Conservation (phyloP, 257 asterid species). For the Plantago major region DNA sequence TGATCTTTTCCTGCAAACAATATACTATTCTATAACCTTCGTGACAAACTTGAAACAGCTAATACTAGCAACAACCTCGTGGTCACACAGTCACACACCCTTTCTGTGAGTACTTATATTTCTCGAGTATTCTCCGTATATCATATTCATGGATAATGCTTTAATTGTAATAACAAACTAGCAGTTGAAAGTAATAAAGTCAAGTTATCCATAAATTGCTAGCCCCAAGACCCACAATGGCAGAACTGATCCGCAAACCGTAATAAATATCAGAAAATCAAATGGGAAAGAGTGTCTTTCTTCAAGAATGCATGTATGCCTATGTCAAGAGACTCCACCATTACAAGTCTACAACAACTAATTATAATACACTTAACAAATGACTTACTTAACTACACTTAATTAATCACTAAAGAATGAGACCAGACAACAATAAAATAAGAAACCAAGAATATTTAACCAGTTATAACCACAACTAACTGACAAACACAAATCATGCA, state of each 20-base stretch:
- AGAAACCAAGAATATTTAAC: neutral
- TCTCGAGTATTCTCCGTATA: neutral
- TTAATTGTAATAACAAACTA: neutral
- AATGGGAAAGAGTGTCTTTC: conserved; percentile 1
- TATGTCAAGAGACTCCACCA: conserved; percentile 10
- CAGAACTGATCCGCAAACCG: neutral
- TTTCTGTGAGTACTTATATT: neutral
- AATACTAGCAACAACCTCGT: neutral
- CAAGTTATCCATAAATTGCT: conserved; percentile 7
- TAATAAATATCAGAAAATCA: conserved; percentile 5
- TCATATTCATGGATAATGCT: neutral
- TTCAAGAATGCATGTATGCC: conserved; percentile 1
- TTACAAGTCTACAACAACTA: neutral
- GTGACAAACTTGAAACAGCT: conserved; percentile 7
- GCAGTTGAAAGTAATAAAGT: conserved; percentile 10
- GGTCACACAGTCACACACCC: neutral
- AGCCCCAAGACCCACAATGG: conserved; percentile 13
- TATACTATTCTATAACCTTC: conserved; percentile 9
- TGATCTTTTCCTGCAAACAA: conserved; percentile 29
- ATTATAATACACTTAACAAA: conserved; percentile 8
- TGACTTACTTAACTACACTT: neutral
- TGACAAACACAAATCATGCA: conserved; percentile 13
- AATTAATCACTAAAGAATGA: conserved; percentile 16
- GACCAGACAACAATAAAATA: conserved; percentile 16
- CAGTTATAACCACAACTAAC: neutral